These are phyloP conservation scores for Lignosus rhinocerotis DNA, from an alignment of 1,284 basidiomycete species.

Conservation along the genomic window DNA sequence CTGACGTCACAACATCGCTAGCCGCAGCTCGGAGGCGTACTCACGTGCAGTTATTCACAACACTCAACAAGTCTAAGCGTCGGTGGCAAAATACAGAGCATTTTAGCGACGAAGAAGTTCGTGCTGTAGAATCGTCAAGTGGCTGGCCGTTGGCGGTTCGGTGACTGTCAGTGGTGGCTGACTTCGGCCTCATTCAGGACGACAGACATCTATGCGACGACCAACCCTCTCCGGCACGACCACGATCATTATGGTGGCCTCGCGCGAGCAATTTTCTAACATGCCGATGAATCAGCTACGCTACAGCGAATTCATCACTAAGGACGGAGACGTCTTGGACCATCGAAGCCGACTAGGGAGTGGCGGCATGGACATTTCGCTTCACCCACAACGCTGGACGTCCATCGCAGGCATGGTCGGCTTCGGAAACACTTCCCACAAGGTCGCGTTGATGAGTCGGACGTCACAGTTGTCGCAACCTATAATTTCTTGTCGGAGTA, in stretches of 20 bases:
- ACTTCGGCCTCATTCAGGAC: neutral
- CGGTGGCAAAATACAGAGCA: too few species aligned
- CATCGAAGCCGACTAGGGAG: too few species aligned
- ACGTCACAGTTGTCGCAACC: neutral
- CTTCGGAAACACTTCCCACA: slow-evolving; percentile 59
- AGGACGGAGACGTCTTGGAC: too few species aligned
- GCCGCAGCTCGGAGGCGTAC: too few species aligned
- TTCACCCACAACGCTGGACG: slow-evolving; percentile 62
- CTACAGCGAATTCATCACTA: too few species aligned
- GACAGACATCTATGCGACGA: neutral
- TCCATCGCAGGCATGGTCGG: slow-evolving; percentile 63
- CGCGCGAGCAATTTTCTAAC: too few species aligned
- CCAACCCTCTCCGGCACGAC: neutral
- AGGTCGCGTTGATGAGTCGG: slow-evolving; percentile 52
- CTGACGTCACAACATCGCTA: too few species aligned
- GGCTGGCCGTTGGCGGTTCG: neutral
- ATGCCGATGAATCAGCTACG: too few species aligned
- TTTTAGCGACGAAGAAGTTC: too few species aligned
- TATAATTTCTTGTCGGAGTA: neutral
- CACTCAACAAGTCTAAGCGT: too few species aligned
- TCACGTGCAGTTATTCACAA: too few species aligned
- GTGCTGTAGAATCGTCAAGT: too few species aligned
- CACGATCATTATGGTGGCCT: neutral
- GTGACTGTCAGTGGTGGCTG: neutral
- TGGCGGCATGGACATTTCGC: slow-evolving; percentile 19